A percentile compares a stretch with the other conserved stretches of the same genome.
Evolutionary conservation across 164 flowering plant species (phyloP).

Genomic region (Saururus chinensis): DNA sequence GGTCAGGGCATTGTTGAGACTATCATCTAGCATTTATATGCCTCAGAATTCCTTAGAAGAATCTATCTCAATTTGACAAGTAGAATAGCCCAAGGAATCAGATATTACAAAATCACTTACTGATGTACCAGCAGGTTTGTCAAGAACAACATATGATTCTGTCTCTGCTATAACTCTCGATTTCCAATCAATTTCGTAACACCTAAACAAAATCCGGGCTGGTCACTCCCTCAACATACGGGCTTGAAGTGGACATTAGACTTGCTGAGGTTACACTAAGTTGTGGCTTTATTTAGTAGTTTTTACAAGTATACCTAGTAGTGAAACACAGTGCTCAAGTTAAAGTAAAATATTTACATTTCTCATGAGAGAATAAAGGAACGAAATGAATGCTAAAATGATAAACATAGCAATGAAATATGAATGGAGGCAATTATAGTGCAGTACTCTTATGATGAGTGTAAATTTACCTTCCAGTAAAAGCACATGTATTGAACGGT

Average conservation of each 20-base stretch:
- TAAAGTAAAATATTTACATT: no score
- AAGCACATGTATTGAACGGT: no score
- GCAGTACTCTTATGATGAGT: no score
- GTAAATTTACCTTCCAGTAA: no score
- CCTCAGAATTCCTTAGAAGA: not conserved
- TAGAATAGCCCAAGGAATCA: not conserved
- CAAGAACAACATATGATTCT: slow-evolving; percentile 76
- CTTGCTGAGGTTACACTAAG: not conserved
- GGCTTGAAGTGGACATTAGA: not conserved
- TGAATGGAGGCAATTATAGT: no score
- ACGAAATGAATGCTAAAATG: not conserved
- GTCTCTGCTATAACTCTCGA: slow-evolving; percentile 78
- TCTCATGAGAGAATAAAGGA: not conserved
- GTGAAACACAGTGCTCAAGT: not conserved
- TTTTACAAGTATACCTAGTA: not conserved
- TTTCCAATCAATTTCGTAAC: slow-evolving; percentile 95
- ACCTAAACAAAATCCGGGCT: slow-evolving; percentile 34
- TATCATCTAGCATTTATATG: not conserved
- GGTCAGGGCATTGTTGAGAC: not conserved
- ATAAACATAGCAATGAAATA: not conserved
- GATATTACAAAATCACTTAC: slow-evolving; percentile 30
- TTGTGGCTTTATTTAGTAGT: not conserved
- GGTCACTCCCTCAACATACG: not conserved
- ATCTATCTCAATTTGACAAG: no score
- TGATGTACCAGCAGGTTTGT: slow-evolving; percentile 95